Percentiles rank a stretch among this genome's conserved stretches.
Evolutionary conservation across 306 rosid genomes (phyloP).

Genomic region (Sicyos edulis): DNA sequence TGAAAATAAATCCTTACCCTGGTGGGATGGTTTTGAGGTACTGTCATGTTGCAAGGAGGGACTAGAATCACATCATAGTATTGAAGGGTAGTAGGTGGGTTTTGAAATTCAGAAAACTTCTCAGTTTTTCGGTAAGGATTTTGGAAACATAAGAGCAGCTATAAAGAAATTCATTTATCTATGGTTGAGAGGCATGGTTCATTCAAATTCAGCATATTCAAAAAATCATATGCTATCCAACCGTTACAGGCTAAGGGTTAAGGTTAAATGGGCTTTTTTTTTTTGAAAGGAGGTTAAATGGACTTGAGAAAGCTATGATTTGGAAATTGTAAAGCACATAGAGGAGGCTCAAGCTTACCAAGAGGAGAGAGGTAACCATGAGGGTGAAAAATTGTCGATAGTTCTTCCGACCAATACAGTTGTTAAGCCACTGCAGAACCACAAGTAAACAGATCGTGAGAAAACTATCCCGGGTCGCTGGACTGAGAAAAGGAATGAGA

Average conservation of each 20-base stretch:
- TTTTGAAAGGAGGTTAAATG: background rate
- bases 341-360: conserved; percentile 62
- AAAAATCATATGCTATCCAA: background rate
- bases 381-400: conserved; percentile 86
- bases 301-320: background rate
- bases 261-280: background rate
- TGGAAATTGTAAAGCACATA: background rate
- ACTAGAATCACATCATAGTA: background rate
- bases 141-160: background rate
- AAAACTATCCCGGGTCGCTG: background rate
- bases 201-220: background rate
- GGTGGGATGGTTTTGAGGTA: conserved; percentile 36
- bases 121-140: background rate
- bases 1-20: conserved; percentile 57
- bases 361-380: conserved; percentile 86
- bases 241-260: background rate
- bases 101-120: background rate
- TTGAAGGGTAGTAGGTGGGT: background rate
- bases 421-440: conserved; percentile 89
- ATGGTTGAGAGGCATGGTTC: background rate
- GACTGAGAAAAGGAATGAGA: conserved; percentile 18
- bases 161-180: background rate
- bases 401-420: conserved; percentile 83
- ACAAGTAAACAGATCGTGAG: conserved; percentile 4
- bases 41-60: conserved; percentile 30